Base-by-base conservation (phyloP, 225 moss, liverwort and hornwort genomes). In the Pseudisothecium myosuroides region DNA sequence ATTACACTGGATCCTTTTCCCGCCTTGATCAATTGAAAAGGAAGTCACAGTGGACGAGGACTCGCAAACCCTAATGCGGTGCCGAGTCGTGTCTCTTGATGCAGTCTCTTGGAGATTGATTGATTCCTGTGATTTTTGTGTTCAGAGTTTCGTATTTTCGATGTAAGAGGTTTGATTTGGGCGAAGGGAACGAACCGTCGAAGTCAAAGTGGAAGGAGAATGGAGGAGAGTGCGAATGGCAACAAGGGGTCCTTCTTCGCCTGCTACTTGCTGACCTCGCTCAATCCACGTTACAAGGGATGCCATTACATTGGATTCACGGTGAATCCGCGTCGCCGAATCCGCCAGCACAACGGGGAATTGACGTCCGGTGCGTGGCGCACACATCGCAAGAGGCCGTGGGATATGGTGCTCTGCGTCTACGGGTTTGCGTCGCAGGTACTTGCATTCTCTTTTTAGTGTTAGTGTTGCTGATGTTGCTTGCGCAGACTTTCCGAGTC, bases 341-440 rank as follows among this genome's bases (percentile, higher is more conserved):
- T 98, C 87, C 95, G 97, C 84, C 98, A 98, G 94, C 98, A 98
- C 85, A 98, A 98, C 87, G 98, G 98, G 63, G 98, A 96, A 83
- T 49, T 94, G 82, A 92, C 94, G n/a, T 94, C 96, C 52, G 98
- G 98, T 54, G 98, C 98, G 10, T 95, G 95, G 90, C 94, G 94
- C 60, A 94, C 94, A 52, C 95, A 94, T 41, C 92, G 90, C 32
- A 96, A 96, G 91, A 83, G 99, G 43, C 99, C 99, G n/a, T 99
- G 99, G 99, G 97, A 99, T 89, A 99, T 99, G 99, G 95, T 97
- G 86, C 94, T 99, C 31, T 99, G 99, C 87, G 99, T 99, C 68
- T 96, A 96, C 83, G 99, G 99, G 56, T 99, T 99, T 86, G 73
- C 89, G 11, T 94, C 96, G 83, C 99, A 99, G 92, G 95, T 95